Percentiles rank a stretch among this genome's conserved stretches.
These are phyloP conservation scores for Talaromyces proteolyticus DNA, from an alignment of 495 filamentous ascomycete genomes.

Conservation along the genomic window DNA sequence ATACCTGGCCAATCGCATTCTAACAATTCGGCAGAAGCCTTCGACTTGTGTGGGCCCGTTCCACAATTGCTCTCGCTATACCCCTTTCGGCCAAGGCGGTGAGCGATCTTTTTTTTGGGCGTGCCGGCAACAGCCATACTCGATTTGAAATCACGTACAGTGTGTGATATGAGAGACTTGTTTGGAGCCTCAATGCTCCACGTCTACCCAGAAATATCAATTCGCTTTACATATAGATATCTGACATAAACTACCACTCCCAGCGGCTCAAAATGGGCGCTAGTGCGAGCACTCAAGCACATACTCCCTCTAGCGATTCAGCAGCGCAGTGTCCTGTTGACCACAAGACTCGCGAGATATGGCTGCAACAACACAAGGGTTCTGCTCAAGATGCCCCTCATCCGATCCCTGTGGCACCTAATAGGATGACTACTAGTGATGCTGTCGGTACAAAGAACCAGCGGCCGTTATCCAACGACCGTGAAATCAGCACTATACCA, in stretches of 20 bases:
- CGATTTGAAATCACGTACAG: too few relatives aligned
- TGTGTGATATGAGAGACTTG: too few relatives aligned
- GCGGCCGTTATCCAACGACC: conserved; percentile 45
- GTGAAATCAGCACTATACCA: conserved; percentile 80
- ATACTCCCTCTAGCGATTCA: conserved; percentile 12
- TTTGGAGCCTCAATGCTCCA: too few relatives aligned
- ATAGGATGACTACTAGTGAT: conserved; percentile 8
- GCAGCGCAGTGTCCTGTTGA: conserved; percentile 72
- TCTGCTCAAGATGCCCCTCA: conserved; percentile 20
- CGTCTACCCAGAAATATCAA: too few relatives aligned
- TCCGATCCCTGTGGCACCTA: conserved; percentile 19
- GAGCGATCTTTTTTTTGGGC: too few relatives aligned
- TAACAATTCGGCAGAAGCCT: too few relatives aligned
- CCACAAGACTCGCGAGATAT: conserved; percentile 75
- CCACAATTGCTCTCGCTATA: too few relatives aligned
- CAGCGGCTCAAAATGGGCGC: conserved; percentile 39
- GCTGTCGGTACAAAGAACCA: conserved; percentile 32
- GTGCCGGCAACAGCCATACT: too few relatives aligned
- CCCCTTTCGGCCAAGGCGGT: conserved; percentile 23
- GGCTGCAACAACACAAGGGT: conserved; percentile 54
- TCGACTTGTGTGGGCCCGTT: too few relatives aligned
- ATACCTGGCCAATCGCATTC: too few relatives aligned
- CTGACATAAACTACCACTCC: too few relatives aligned
- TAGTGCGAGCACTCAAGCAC: conserved; percentile 34
- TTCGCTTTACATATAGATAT: too few relatives aligned